phyloP scores from a whole-genome alignment of 495 filamentous ascomycete species.

The Lophiotrema nucula region DNA sequence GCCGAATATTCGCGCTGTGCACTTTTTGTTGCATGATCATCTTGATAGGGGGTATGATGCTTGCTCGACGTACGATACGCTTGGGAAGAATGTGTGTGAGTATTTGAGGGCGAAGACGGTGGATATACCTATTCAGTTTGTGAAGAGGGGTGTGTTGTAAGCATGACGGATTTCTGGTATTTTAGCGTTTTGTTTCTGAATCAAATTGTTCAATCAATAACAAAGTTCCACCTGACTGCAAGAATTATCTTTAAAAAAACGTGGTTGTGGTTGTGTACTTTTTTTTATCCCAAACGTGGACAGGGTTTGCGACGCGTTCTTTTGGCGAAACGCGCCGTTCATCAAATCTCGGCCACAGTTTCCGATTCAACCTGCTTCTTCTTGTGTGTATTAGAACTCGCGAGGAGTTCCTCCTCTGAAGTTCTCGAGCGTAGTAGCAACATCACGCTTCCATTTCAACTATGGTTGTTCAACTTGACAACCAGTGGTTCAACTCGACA shows the following conservation, averaged over 20 bases:
- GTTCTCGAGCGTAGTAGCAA: no score
- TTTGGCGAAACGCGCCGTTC: neutral
- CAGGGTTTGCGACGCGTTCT: neutral
- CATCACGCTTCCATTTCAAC: no score
- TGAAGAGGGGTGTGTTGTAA: conserved; percentile 25
- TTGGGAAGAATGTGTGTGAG: conserved; percentile 35
- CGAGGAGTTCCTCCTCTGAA: no score
- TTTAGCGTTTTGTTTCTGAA: neutral
- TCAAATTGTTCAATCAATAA: neutral
- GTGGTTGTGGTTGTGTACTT: neutral
- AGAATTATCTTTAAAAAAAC: neutral
- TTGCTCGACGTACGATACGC: conserved; percentile 27
- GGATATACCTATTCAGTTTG: conserved; percentile 28
- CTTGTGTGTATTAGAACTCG: no score
- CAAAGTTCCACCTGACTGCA: neutral
- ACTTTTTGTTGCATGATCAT: conserved; percentile 34
- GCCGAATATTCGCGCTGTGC: conserved; percentile 31
- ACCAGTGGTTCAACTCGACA: no score
- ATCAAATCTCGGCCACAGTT: no score
- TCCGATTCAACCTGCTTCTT: no score
- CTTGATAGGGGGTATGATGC: conserved; percentile 34
- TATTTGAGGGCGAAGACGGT: conserved; percentile 33
- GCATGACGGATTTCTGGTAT: neutral
- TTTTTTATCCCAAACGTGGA: neutral
- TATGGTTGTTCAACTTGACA: no score